Evolutionary conservation across 2,329 filamentous ascomycete genomes (phyloP), one percentile per base, ranked within the genome.

Genomic region (Pestalotiopsis sp.): DNA sequence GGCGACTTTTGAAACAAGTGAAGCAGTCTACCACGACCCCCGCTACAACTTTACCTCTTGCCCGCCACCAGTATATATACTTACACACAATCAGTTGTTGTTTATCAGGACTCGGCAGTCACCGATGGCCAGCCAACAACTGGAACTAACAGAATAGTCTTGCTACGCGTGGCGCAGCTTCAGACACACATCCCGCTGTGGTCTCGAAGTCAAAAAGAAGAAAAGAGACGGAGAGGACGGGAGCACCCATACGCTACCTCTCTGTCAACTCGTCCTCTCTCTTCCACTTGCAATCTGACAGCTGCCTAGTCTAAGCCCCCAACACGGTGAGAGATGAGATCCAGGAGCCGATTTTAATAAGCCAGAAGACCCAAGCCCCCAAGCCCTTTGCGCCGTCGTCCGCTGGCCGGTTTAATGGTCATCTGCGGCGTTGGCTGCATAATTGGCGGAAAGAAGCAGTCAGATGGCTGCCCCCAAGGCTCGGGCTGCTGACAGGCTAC

Each of bases 291-390:
- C 27, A 61, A 14, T 36, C 31, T 36, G 27, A 36, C n/a, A 20
- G 59, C 59, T 61, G 59, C n/a, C n/a, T 36, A n/a, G 64, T 66
- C 65, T 59, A 60, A 66, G 66, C 66, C 66, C 49, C 36, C 23
- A 39, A 49, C 56, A 58, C 66, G 58, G 66, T 66, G 65, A 52
- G 52, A 59, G 27, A 31, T 31, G 27, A 56, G 31, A 39, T 27
- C 13, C 57, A 52, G 23, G 14, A 9, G 27, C 14, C n/a, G 4
- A 41, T 52, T 59, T 59, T 59, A 14, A 52, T 11, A 38, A 61
- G 23, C 56, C 59, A 62, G 25, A 63, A 23, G 56, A 23, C 39
- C 27, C 38, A 25, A 31, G 13, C 12, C 36, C 39, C 27, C 38
- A 25, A 31, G 13, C 12, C 56, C 60, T 9, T 57, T 39, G 59